Evolutionary conservation across 208 protist species (phyloP).

Genomic region (Leishmania aethiopica): DNA sequence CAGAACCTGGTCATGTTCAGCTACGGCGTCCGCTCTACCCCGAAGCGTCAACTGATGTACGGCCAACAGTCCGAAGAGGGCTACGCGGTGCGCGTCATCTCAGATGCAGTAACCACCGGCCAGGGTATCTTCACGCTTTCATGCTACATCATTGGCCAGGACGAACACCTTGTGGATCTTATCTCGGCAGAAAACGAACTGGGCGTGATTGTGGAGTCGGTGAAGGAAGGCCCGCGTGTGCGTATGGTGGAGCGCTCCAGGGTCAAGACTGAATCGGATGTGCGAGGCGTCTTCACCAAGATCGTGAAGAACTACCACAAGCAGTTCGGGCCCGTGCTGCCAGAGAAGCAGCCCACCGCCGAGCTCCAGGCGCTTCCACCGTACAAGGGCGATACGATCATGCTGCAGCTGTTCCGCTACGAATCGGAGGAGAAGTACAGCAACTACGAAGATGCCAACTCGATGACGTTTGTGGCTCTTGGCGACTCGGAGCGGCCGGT

Average conservation of each 20-base stretch:
- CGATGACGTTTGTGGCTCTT: slow-evolving; percentile 82
- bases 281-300: slow-evolving; percentile 56
- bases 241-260: slow-evolving; percentile 73
- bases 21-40: slow-evolving; percentile 84
- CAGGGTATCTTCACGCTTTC: slow-evolving; percentile 73
- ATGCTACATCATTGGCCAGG: slow-evolving; percentile 74
- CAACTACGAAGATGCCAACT: slow-evolving; percentile 83
- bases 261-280: slow-evolving; percentile 61
- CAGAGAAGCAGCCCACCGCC: slow-evolving; percentile 73
- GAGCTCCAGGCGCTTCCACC: slow-evolving; percentile 85
- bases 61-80: slow-evolving; percentile 61
- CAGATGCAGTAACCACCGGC: slow-evolving; percentile 49
- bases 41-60: slow-evolving; percentile 84
- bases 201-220: slow-evolving; percentile 84
- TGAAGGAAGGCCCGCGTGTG: slow-evolving; percentile 87
- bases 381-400: slow-evolving; percentile 84
- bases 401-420: slow-evolving; percentile 86
- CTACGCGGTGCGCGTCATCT: slow-evolving; percentile 73
- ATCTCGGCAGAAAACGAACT: slow-evolving; percentile 81
- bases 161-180: slow-evolving; percentile 83
- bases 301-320: slow-evolving; percentile 82
- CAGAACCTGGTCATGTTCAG: slow-evolving; percentile 88
- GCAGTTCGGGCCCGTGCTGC: slow-evolving; percentile 75
- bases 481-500: slow-evolving; percentile 87
- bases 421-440: slow-evolving; percentile 63